phyloP scores from a whole-genome alignment of 2,329 filamentous ascomycete species.

The Pleoardoris graminearum region DNA sequence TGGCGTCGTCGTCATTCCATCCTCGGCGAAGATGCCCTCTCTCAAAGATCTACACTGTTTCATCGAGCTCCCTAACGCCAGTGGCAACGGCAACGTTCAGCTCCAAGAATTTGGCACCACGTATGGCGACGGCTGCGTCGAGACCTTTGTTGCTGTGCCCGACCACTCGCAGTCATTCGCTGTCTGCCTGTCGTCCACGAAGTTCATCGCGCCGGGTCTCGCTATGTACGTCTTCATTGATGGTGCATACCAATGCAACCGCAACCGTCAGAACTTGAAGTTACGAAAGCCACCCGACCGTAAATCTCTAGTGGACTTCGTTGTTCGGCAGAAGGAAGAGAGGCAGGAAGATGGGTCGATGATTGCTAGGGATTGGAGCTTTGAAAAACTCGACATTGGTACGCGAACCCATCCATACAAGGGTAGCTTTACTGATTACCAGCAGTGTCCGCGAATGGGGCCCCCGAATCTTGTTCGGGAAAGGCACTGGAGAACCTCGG shows the following conservation, averaged over 20 bases:
- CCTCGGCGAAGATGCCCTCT: slow-evolving; percentile 54
- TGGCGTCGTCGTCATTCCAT: too few relatives aligned
- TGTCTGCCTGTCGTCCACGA: slow-evolving; percentile 53
- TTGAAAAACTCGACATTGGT: slow-evolving; percentile 56
- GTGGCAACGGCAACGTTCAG: slow-evolving; percentile 36
- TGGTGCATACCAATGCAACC: slow-evolving; percentile 61
- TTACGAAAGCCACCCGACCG: slow-evolving; percentile 33
- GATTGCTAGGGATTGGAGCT: slow-evolving; percentile 58
- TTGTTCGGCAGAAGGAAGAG: slow-evolving; percentile 59
- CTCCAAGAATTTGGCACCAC: slow-evolving; percentile 55
- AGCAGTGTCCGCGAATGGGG: slow-evolving; percentile 45
- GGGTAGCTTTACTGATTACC: slow-evolving; percentile 17
- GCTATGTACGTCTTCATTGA: slow-evolving; percentile 62
- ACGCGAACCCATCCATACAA: not conserved
- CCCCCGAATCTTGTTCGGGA: slow-evolving; percentile 34
- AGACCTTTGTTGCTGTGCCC: slow-evolving; percentile 57
- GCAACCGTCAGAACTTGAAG: slow-evolving; percentile 52
- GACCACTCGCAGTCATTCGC: slow-evolving; percentile 50
- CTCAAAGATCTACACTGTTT: slow-evolving; percentile 58
- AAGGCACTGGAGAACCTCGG: slow-evolving; percentile 48
- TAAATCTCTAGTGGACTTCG: slow-evolving; percentile 51
- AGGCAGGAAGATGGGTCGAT: slow-evolving; percentile 51
- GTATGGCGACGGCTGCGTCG: slow-evolving; percentile 57
- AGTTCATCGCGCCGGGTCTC: slow-evolving; percentile 58
- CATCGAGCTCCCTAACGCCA: slow-evolving; percentile 53